These are phyloP conservation scores for Penicillium sp. DNA, from an alignment of 2,329 filamentous ascomycete species.

Conservation along the genomic window DNA sequence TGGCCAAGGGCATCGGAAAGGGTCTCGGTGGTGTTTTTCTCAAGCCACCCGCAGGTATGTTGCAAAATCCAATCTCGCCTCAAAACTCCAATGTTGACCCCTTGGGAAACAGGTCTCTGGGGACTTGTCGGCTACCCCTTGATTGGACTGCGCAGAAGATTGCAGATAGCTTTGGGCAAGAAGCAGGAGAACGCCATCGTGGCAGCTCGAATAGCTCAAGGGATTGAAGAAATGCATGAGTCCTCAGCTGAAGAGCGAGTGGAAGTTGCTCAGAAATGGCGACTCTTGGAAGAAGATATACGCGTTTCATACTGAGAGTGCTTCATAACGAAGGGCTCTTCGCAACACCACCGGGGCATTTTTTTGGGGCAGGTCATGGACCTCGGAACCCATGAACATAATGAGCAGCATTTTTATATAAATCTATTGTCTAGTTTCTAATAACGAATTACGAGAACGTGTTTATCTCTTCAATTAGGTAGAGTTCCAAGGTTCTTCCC, in stretches of 20 bases:
- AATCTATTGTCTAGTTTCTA: neutral
- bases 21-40: slow-evolving; percentile 79
- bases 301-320: neutral
- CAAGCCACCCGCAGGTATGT: slow-evolving; percentile 74
- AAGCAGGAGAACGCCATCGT: slow-evolving; percentile 16
- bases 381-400: too few species aligned
- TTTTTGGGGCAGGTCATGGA: too few species aligned
- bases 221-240: slow-evolving; percentile 22
- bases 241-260: slow-evolving; percentile 17
- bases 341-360: too few species aligned
- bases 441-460: neutral
- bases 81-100: neutral
- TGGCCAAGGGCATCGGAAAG: slow-evolving; percentile 80
- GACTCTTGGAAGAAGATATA: slow-evolving; percentile 14
- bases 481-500: too few species aligned
- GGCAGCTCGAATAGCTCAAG: slow-evolving; percentile 22
- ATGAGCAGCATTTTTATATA: neutral
- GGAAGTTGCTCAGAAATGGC: slow-evolving; percentile 21
- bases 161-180: slow-evolving; percentile 26
- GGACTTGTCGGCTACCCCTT: slow-evolving; percentile 29
- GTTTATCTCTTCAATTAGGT: neutral
- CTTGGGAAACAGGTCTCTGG: slow-evolving; percentile 20
- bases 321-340: neutral
- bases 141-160: slow-evolving; percentile 24
- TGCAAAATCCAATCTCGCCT: neutral